Conservation (phyloP, 2,329 filamentous ascomycete genomes). For the Verticillium alfalfae region DNA sequence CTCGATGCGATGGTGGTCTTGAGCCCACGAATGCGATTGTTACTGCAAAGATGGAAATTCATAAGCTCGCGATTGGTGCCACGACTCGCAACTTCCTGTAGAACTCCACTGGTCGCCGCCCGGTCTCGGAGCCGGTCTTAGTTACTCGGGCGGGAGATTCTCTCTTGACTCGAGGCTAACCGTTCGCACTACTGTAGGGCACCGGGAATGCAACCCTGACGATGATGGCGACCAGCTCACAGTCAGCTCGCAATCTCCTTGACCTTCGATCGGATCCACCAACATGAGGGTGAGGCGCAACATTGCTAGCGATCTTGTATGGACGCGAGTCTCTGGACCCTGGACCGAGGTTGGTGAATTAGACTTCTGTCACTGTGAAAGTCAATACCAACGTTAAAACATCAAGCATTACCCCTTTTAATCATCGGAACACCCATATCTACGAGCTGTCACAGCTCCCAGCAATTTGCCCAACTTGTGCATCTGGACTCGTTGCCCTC, state of each 20-base stretch:
- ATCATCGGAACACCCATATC: background rate
- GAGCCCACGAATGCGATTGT: background rate
- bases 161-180: background rate
- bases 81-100: background rate
- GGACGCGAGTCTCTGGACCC: background rate
- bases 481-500: background rate
- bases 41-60: background rate
- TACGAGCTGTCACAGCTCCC: background rate
- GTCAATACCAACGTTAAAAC: background rate
- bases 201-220: background rate
- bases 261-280: background rate
- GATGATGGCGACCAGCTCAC: background rate
- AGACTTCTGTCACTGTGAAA: background rate
- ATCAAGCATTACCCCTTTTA: background rate
- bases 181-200: background rate
- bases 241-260: background rate
- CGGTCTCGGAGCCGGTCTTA: background rate
- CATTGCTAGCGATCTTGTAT: background rate
- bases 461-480: background rate
- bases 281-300: background rate
- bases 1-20: background rate
- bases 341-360: background rate
- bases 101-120: background rate
- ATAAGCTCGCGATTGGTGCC: background rate
- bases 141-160: background rate